A percentile compares a stretch with the other conserved stretches of the same genome.
Evolutionary conservation across 2,329 filamentous ascomycete genomes (phyloP).

Genomic region (Paraconiothyrium sp.): DNA sequence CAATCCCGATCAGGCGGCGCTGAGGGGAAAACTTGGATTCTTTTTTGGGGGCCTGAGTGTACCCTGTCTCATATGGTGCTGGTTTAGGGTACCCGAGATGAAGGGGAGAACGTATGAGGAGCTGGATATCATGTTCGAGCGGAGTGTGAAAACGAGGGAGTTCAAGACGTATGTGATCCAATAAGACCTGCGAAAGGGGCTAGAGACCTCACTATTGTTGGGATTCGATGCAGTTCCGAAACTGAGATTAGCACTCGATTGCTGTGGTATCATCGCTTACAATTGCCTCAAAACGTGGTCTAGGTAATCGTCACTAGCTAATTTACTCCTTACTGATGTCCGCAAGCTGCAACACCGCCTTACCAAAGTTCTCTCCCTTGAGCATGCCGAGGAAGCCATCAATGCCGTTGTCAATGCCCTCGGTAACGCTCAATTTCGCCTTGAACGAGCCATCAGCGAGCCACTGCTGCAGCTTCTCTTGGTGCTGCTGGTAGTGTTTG

Average conservation of each 20-base stretch:
- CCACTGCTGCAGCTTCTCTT: constrained; percentile 79
- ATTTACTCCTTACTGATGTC: constrained; percentile 44
- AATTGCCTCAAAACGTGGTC: neutral
- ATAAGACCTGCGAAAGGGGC: neutral
- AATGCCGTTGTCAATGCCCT: constrained; percentile 79
- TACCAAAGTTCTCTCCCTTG: constrained; percentile 83
- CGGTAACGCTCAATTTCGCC: constrained; percentile 72
- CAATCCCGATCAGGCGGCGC: constrained; percentile 53
- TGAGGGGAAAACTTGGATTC: constrained; percentile 54
- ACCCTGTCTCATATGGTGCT: constrained; percentile 49
- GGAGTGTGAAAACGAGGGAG: constrained; percentile 34
- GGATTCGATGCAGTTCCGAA: too few species aligned
- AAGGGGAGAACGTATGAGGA: constrained; percentile 54
- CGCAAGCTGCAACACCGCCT: constrained; percentile 77
- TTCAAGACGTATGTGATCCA: constrained; percentile 20
- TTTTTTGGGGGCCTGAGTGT: constrained; percentile 51
- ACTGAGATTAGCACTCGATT: neutral
- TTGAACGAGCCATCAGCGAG: constrained; percentile 79
- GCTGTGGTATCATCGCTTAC: neutral
- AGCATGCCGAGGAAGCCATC: constrained; percentile 80
- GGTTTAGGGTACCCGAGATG: constrained; percentile 53
- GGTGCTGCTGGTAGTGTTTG: constrained; percentile 74
- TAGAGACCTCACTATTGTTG: too few species aligned
- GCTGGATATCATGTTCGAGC: constrained; percentile 55
- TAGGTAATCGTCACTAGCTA: neutral